phyloP scores from a whole-genome alignment of 331 rosid genomes.

The Pyrus hybrid region DNA sequence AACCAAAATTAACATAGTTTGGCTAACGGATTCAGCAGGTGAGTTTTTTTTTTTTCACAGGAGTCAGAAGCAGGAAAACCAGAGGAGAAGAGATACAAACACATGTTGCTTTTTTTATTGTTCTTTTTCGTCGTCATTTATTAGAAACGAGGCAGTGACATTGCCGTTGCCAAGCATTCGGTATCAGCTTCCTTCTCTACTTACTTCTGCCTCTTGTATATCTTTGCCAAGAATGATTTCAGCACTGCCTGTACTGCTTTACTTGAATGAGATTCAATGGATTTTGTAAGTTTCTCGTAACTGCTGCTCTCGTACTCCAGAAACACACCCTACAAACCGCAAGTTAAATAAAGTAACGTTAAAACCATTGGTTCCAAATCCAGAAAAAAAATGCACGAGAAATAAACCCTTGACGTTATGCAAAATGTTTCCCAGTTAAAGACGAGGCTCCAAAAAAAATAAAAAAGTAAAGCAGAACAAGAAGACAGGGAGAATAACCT shows the following conservation, averaged over 20 bases:
- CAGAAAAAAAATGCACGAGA: background rate
- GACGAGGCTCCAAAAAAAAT: background rate
- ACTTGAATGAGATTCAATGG: slow-evolving; percentile 34
- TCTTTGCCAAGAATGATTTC: slow-evolving; percentile 42
- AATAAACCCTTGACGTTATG: background rate
- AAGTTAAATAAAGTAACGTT: background rate
- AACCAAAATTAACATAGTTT: background rate
- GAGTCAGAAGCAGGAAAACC: background rate
- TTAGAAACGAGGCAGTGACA: background rate
- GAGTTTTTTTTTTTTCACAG: background rate
- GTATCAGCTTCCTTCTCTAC: background rate
- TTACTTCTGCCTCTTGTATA: slow-evolving; percentile 42
- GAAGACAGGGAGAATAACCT: slow-evolving; percentile 16
- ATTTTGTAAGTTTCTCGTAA: slow-evolving; percentile 20
- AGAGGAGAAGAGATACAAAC: background rate
- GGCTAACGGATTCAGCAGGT: background rate
- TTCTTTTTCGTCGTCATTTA: background rate
- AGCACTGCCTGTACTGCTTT: slow-evolving; percentile 38
- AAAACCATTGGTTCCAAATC: background rate
- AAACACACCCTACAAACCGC: slow-evolving; percentile 24
- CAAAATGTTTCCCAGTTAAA: background rate
- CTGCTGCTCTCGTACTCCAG: slow-evolving; percentile 35
- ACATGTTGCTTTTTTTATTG: background rate
- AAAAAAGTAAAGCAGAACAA: background rate
- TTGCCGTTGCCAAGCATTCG: background rate